Evolutionary conservation across 2,329 filamentous ascomycete genomes (phyloP).

Genomic region (Calonectria pteridis): DNA sequence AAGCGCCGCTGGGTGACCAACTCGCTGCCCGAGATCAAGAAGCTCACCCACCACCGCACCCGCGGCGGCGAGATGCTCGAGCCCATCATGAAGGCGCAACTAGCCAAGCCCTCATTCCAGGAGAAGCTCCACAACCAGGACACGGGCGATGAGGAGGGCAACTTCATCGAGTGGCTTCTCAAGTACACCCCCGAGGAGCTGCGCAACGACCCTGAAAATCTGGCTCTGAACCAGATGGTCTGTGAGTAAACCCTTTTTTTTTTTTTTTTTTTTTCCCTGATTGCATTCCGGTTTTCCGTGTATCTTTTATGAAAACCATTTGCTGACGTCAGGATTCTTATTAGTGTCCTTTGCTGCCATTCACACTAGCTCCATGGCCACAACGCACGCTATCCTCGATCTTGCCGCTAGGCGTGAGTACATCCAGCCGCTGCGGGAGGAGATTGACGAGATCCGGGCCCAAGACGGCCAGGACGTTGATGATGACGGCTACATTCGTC

Average conservation of each 20-base stretch:
- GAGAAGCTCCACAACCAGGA: constrained; percentile 23
- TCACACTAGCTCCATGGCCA: constrained; percentile 35
- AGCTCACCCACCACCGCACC: constrained; percentile 17
- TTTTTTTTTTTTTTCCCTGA: no score
- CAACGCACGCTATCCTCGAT: constrained; percentile 36
- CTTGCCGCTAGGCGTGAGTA: constrained; percentile 34
- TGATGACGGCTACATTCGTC: constrained; percentile 9
- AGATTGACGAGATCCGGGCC: constrained; percentile 16
- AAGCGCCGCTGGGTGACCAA: constrained; percentile 20
- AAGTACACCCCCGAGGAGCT: constrained; percentile 23
- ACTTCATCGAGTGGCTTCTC: constrained; percentile 27
- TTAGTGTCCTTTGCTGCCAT: constrained; percentile 29
- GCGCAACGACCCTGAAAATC: constrained; percentile 17
- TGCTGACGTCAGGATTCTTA: neutral
- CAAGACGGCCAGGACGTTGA: constrained; percentile 19
- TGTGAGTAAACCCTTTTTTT: neutral
- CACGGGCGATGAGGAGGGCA: constrained; percentile 21
- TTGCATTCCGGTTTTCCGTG: neutral
- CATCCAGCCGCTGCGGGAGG: constrained; percentile 23
- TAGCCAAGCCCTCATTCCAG: constrained; percentile 21
- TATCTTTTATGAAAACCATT: neutral
- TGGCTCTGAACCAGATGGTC: constrained; percentile 27
- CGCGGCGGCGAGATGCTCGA: constrained; percentile 22
- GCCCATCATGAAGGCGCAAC: constrained; percentile 18
- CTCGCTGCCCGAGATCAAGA: constrained; percentile 19